Conservation (phyloP, 495 filamentous ascomycete species). For the Aspergillus panamensis region DNA sequence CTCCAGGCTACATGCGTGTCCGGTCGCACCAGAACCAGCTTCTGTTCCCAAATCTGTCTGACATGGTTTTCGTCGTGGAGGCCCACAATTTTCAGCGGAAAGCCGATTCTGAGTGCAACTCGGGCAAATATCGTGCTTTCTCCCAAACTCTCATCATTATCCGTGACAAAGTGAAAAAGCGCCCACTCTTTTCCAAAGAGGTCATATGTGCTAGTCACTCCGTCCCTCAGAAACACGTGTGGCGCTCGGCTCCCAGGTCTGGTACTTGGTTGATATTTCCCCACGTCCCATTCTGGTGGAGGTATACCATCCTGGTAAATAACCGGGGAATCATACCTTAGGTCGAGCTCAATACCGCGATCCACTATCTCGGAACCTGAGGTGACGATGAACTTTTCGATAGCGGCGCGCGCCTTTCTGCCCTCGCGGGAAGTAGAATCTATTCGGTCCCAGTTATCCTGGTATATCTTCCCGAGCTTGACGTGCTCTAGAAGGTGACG, state of each 20-base stretch:
- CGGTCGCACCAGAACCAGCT: slow-evolving; percentile 21
- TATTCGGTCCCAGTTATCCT: not conserved
- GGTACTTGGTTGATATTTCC: slow-evolving; percentile 26
- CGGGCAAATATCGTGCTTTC: not conserved
- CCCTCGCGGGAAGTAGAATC: not conserved
- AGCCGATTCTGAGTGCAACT: not conserved
- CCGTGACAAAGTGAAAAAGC: slow-evolving; percentile 24
- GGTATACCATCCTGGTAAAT: slow-evolving; percentile 18
- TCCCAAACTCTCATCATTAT: not conserved
- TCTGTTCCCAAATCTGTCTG: slow-evolving; percentile 16
- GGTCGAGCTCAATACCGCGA: slow-evolving; percentile 28
- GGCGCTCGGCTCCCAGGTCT: slow-evolving; percentile 30
- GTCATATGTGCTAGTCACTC: not conserved
- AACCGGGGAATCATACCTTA: slow-evolving; percentile 23
- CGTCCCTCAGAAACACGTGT: slow-evolving; percentile 32
- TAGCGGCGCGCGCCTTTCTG: not conserved
- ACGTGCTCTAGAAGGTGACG: slow-evolving; percentile 8
- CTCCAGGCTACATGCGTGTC: slow-evolving; percentile 24
- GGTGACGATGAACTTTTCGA: slow-evolving; percentile 9
- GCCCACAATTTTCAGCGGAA: slow-evolving; percentile 13
- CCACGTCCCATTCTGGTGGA: slow-evolving; percentile 16
- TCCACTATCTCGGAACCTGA: slow-evolving; percentile 25
- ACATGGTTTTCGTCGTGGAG: slow-evolving; percentile 13
- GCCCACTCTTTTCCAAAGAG: slow-evolving; percentile 15
- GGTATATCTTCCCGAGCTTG: not conserved